Evolutionary conservation across 2,329 filamentous ascomycete species (phyloP).

Genomic region (Fusarium albosuccineum): DNA sequence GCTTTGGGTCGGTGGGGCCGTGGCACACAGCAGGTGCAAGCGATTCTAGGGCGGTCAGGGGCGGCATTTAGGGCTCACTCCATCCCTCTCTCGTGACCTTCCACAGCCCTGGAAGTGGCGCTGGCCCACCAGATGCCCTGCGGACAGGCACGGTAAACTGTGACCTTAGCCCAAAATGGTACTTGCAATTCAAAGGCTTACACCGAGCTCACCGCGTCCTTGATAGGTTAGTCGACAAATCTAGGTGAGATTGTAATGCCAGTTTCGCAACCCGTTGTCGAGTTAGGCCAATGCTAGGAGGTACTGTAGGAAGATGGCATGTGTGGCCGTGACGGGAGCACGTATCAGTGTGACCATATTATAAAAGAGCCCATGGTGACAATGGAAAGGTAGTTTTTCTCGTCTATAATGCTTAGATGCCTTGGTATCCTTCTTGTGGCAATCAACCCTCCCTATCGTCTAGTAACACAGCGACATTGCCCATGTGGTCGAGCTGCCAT

Average conservation of each 20-base stretch:
- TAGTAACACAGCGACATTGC: constrained; percentile 13
- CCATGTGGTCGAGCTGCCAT: constrained; percentile 6
- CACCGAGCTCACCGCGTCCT: constrained; percentile 21
- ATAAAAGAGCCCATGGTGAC: no score
- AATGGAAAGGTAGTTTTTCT: constrained; percentile 6
- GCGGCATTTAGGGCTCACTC: constrained; percentile 60
- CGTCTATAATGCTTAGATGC: constrained; percentile 40
- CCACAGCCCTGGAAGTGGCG: background rate
- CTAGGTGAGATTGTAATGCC: no score
- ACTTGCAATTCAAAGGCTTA: background rate
- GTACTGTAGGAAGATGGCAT: no score
- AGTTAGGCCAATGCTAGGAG: no score
- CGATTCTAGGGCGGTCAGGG: constrained; percentile 54
- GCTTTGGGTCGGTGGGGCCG: constrained; percentile 38
- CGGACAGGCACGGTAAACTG: no score
- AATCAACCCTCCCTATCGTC: constrained; percentile 26
- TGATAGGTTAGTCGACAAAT: no score
- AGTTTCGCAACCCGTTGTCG: no score
- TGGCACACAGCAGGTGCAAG: constrained; percentile 11
- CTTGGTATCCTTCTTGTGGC: constrained; percentile 23
- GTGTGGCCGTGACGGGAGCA: no score
- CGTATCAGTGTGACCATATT: no score
- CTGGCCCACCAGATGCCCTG: background rate
- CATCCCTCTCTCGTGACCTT: constrained; percentile 12
- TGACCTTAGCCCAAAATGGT: constrained; percentile 1